These are phyloP conservation scores for Daldinia bambusicola DNA, from an alignment of 495 filamentous ascomycete species.

Conservation along the genomic window DNA sequence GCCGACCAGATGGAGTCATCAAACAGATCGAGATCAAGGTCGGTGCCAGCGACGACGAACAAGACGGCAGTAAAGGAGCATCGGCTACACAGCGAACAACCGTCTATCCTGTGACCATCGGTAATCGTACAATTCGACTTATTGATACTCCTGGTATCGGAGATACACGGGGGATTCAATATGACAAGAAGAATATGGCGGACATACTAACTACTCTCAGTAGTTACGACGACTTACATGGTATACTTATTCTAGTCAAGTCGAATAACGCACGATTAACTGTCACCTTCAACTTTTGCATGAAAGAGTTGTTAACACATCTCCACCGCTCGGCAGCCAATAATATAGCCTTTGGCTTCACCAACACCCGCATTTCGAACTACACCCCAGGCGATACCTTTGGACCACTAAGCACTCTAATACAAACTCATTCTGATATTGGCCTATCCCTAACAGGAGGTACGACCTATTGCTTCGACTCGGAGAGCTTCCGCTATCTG, in stretches of 20 bases:
- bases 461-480: constrained; percentile 10
- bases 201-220: background rate
- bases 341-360: constrained; percentile 10
- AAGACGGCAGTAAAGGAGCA: background rate
- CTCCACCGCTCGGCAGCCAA: constrained; percentile 2
- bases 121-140: background rate
- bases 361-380: background rate
- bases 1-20: background rate
- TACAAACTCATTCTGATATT: background rate
- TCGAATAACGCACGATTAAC: constrained; percentile 1
- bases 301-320: constrained; percentile 2
- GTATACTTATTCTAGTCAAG: constrained; percentile 2
- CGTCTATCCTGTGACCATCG: background rate
- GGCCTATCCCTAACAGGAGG: background rate
- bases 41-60: constrained; percentile 3
- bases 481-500: constrained; percentile 15
- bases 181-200: constrained; percentile 11
- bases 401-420: background rate
- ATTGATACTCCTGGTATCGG: constrained; percentile 12
- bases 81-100: constrained; percentile 3
- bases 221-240: constrained; percentile 1
- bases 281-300: constrained; percentile 3
- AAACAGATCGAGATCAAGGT: background rate
- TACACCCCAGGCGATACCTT: constrained; percentile 7
- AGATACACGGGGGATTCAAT: constrained; percentile 5